Evolutionary conservation across 2,329 filamentous ascomycete species (phyloP), one percentile per base, ranked within the genome.

Genomic region (Paecilomyces formosus): DNA sequence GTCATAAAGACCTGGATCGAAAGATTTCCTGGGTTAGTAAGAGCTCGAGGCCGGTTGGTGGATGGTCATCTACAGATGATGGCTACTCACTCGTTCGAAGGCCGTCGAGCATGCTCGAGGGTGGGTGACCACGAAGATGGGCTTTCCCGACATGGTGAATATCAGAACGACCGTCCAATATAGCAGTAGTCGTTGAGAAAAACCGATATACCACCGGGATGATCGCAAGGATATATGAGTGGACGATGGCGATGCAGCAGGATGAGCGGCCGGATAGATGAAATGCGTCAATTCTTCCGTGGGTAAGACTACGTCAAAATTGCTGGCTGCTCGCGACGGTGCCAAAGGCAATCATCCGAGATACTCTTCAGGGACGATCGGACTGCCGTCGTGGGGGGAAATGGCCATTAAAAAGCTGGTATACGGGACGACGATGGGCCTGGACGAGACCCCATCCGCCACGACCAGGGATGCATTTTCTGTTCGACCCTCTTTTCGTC

Each of bases 71-170:
- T 26, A 1, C 18, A 8, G 35, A 45, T n/a, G 50, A 52, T 26
- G 7, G 50, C 50, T 22, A 77, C 82, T 70, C 81, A 95, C 93
- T 76, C 93, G 83, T 81, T 99, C 94, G 78, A 97, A 99, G 30
- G 94, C 94, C 54, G 94, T 97, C 58, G 92, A 97, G 80, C 92
- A 97, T 64, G 93, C 91, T 76, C 94, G 84, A 35, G 94, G 94
- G 76, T 97, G 93, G 68, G 94, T 97, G 59, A 88, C 91, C 69
- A 94, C 87, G 74, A 97, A 97, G 74, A 97, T 90, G 45, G 90
- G 88, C 71, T 87, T 94, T 73, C 78, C 82, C 66, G 88, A 86
- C 88, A 92, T 92, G 64, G 64, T 80, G 67, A 50, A 60, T 54
- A 39, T 30, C 24, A 18, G 35, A 31, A 15, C n/a, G 13, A 45